A percentile compares a stretch with the other conserved stretches of the same genome.
These are phyloP conservation scores for Acer campestre DNA, from an alignment of 345 rosid species.

Conservation along the genomic window DNA sequence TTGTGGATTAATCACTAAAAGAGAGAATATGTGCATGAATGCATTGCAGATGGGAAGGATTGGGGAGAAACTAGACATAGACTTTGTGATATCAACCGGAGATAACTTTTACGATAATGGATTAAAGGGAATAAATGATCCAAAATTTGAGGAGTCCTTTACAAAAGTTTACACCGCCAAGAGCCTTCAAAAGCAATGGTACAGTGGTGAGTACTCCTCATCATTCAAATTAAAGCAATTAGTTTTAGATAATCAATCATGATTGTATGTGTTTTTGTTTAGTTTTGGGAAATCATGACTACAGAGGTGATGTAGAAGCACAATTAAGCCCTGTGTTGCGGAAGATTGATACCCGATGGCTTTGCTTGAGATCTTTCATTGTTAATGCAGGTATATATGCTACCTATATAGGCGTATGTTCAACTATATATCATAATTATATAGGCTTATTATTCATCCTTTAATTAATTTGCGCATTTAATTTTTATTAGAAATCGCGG, in stretches of 20 bases:
- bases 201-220: constrained; percentile 35
- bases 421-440: too few species aligned
- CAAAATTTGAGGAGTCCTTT: constrained; percentile 46
- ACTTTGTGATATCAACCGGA: background rate
- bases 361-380: constrained; percentile 33
- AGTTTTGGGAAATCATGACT: constrained; percentile 49
- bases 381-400: constrained; percentile 23
- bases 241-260: too few species aligned
- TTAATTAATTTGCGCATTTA: background rate
- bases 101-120: constrained; percentile 35
- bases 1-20: too few species aligned
- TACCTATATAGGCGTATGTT: too few species aligned
- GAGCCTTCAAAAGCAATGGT: constrained; percentile 56
- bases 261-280: background rate
- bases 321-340: constrained; percentile 27
- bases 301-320: constrained; percentile 38
- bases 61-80: constrained; percentile 47
- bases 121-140: constrained; percentile 41
- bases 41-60: constrained; percentile 49
- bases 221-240: background rate
- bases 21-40: background rate
- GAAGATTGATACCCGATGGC: constrained; percentile 32
- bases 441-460: too few species aligned
- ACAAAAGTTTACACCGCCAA: constrained; percentile 41
- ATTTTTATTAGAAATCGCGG: constrained; percentile 25